Evolutionary conservation across 768 basidiomycete genomes (phyloP), one percentile per base, ranked within the genome.

Genomic region (Tricholoma sp.): DNA sequence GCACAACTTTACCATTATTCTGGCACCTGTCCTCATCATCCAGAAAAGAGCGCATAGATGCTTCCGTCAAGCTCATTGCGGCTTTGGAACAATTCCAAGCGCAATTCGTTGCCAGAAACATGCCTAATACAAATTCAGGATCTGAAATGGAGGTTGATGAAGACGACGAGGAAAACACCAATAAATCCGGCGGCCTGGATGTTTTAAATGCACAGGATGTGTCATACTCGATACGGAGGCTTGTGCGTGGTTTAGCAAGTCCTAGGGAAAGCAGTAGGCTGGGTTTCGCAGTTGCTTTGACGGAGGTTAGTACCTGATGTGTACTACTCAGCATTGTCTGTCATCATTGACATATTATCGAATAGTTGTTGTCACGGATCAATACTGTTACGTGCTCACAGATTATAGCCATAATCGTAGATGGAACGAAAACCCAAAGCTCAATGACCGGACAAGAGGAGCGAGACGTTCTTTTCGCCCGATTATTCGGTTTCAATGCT

Each of bases 251-350:
- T 11, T 77, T 99, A 29, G 92, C 90, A 0, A 95, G 92, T 69
- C 89, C 94, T 1, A 79, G 94, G 64, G 95, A 99, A 69, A 92
- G 91, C 69, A 96, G 94, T 71, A 75, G 96, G 62, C 75, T 98
- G 35, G 96, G 96, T 16, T 99, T 98, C 68, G 93, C 94, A 8
- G 96, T 99, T 45, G 94, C 94, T 31, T 76, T 99, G 62, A 94
- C 96, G 0, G 95, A 97, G 79, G 95, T 96, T 66, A 63, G 83
- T 67, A 47, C 19, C 12, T 11, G 5, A 10, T 7, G 35, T 19
- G 6, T 11, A 11, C 12, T 18, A n/a, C 24, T 5, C 24, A 29
- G 24, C 41, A 7, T 21, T 12, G 18, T 22, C 29, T 22, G 34
- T 37, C 39, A 34, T 21, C 39, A n/a, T n/a, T 50, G 24, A 56